These are phyloP conservation scores for Arabidopsis lyrata DNA, from an alignment of 441 rosid genomes.

Conservation along the genomic window DNA sequence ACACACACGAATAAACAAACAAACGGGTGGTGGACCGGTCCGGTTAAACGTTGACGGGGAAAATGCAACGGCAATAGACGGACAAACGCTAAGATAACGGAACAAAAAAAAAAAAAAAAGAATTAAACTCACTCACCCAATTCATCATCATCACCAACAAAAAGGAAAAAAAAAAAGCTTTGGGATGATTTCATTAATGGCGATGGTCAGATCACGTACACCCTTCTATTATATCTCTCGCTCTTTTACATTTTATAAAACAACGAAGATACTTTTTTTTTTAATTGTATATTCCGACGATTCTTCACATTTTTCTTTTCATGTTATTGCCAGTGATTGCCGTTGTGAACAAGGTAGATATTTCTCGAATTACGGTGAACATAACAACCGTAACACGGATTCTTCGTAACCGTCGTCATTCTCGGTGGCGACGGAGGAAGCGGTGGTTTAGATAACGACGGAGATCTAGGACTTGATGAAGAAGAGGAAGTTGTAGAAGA, in stretches of 20 bases:
- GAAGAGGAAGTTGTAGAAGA: constrained; percentile 48
- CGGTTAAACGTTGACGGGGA: constrained; percentile 22
- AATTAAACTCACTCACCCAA: constrained; percentile 35
- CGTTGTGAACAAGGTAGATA: constrained; percentile 69
- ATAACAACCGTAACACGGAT: constrained; percentile 55
- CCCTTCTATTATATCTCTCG: constrained; percentile 24
- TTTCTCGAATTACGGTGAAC: constrained; percentile 60
- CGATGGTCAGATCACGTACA: constrained; percentile 36
- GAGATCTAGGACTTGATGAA: constrained; percentile 51
- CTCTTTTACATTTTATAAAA: constrained; percentile 33
- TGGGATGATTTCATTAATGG: constrained; percentile 42
- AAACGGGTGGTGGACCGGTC: constrained; percentile 15
- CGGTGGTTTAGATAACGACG: constrained; percentile 49
- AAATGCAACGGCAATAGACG: constrained; percentile 26
- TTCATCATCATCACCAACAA: constrained; percentile 20
- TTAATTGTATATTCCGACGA: constrained; percentile 17
- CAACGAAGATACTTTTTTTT: constrained; percentile 16
- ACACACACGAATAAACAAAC: constrained; percentile 12
- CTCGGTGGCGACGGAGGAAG: constrained; percentile 49
- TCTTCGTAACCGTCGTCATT: constrained; percentile 39
- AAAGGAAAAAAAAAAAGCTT: not conserved
- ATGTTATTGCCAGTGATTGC: constrained; percentile 77
- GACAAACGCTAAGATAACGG: constrained; percentile 12
- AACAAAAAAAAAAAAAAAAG: not conserved
- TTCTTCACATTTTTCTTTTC: constrained; percentile 7